These are phyloP conservation scores for Grosmannia clavigera DNA, from an alignment of 2,329 filamentous ascomycete species.

Conservation along the genomic window DNA sequence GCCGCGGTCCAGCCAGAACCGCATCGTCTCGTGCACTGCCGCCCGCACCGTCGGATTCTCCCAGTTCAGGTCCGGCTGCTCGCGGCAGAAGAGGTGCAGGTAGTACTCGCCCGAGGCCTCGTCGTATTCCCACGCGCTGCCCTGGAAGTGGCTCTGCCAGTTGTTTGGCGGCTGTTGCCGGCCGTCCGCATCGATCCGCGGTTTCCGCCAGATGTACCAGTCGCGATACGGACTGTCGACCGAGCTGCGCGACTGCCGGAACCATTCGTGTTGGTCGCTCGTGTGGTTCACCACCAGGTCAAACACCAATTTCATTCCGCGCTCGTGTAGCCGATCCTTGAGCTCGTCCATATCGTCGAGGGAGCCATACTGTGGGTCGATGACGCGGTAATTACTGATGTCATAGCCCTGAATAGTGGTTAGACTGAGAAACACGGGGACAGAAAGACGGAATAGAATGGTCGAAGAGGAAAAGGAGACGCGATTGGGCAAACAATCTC, in stretches of 20 bases:
- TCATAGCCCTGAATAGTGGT: slow-evolving; percentile 38
- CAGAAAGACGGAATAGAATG: not conserved
- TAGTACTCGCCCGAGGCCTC: slow-evolving; percentile 61
- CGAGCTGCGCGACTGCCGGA: slow-evolving; percentile 49
- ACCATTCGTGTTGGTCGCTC: slow-evolving; percentile 59
- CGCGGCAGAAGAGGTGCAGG: slow-evolving; percentile 55
- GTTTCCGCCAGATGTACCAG: slow-evolving; percentile 27
- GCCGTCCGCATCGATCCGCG: slow-evolving; percentile 38
- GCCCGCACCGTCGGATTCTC: slow-evolving; percentile 54
- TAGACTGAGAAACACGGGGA: not conserved
- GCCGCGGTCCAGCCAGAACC: slow-evolving; percentile 66
- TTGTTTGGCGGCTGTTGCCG: slow-evolving; percentile 60
- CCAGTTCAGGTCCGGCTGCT: slow-evolving; percentile 65
- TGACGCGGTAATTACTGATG: slow-evolving; percentile 49
- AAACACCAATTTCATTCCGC: slow-evolving; percentile 46
- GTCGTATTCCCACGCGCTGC: slow-evolving; percentile 58
- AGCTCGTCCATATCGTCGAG: slow-evolving; percentile 50
- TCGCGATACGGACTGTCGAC: slow-evolving; percentile 50
- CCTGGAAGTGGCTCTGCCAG: slow-evolving; percentile 51
- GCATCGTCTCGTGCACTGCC: slow-evolving; percentile 60
- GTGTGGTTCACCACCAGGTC: slow-evolving; percentile 71
- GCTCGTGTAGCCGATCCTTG: slow-evolving; percentile 43
- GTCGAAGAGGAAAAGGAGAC: not conserved
- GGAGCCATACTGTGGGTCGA: slow-evolving; percentile 40
- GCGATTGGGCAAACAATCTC: not conserved